Evolutionary conservation across 192 early-diverging fungal genomes (phyloP), one percentile per base, ranked within the genome.

Genomic region (Chytriomyces sp.): DNA sequence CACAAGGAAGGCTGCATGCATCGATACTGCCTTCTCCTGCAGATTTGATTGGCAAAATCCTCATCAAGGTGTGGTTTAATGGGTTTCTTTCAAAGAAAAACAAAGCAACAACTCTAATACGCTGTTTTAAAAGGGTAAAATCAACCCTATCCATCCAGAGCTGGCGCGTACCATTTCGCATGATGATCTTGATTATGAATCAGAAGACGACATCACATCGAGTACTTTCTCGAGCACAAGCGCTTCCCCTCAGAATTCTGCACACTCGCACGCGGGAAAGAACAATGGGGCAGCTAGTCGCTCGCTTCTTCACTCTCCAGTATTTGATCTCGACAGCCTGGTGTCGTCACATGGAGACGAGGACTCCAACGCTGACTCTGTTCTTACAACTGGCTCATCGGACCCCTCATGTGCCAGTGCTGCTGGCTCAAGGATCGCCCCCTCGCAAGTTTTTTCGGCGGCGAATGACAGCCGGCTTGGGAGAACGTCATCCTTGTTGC

Each of bases 11-110:
- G 63, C 67, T 6, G 67, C 26, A 68, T 47, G 3, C 20, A 18
- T 16, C 18, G 5, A 13, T 18, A 64, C 80, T 94, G 64, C 94
- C 95, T 0, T 92, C 92, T 59, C 94, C 93, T 7, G 85, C 88
- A 57, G 82, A 87, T 20, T 86, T 97, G 9, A 89, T 86, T 77
- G 72, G 87, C 78, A 85, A 85, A 79, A 89, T 97, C 61, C 81
- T 97, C 50, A 70, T 97, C 77, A 97, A 97, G 81, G 87, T 84
- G 28, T 24, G 49, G 46, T 20, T 26, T 64, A 13, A 47, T 69
- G 5, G 11, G 10, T 44, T 63, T 73, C 24, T 59, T 53, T 18
- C n/a, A 46, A 48, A 75, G 13, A 7, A 1, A 26, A 45, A 1
- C 5, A n/a, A 47, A 45, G 0, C 18, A 23, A 44, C 53, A 60